A percentile compares a stretch with the other conserved stretches of the same genome.
Evolutionary conservation across 1,139 yeast species (phyloP).

Genomic region (Sugiyamaella castrensis): DNA sequence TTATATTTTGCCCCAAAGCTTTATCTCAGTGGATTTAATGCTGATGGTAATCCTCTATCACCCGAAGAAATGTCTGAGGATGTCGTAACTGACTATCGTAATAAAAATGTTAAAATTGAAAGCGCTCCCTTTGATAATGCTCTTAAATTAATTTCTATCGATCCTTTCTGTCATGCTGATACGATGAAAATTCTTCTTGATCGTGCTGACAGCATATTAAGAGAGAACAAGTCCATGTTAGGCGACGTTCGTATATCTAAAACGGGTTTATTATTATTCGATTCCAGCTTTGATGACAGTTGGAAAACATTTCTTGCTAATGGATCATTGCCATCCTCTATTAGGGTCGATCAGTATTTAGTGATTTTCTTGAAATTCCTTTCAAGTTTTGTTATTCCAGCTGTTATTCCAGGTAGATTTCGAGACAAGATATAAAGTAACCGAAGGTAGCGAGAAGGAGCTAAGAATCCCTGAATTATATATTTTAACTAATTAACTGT

Average conservation of each 20-base stretch:
- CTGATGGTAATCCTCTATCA: slow-evolving; percentile 77
- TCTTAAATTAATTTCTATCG: slow-evolving; percentile 84
- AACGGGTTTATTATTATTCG: too few relatives aligned
- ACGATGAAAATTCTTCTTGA: slow-evolving; percentile 89
- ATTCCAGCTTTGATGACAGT: too few relatives aligned
- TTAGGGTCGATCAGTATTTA: too few relatives aligned
- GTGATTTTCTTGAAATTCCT: too few relatives aligned
- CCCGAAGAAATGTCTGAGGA: slow-evolving; percentile 95
- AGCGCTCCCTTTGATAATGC: slow-evolving; percentile 77
- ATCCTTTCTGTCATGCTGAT: slow-evolving; percentile 92
- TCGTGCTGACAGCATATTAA: slow-evolving; percentile 52
- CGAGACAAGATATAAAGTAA: background rate
- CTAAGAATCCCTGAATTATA: too few relatives aligned
- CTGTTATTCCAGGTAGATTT: too few relatives aligned
- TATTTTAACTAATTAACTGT: too few relatives aligned
- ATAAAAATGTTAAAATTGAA: slow-evolving; percentile 95
- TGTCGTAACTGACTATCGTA: slow-evolving; percentile 83
- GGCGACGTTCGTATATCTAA: too few relatives aligned
- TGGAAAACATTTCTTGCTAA: too few relatives aligned
- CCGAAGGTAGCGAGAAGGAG: background rate
- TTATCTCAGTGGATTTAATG: slow-evolving; percentile 82
- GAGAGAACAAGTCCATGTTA: too few relatives aligned
- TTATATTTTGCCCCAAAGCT: slow-evolving; percentile 94
- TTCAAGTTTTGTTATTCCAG: too few relatives aligned
- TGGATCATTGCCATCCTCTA: too few relatives aligned